Evolutionary conservation across 768 basidiomycete genomes (phyloP).

Genomic region (Mycena leptocephala): DNA sequence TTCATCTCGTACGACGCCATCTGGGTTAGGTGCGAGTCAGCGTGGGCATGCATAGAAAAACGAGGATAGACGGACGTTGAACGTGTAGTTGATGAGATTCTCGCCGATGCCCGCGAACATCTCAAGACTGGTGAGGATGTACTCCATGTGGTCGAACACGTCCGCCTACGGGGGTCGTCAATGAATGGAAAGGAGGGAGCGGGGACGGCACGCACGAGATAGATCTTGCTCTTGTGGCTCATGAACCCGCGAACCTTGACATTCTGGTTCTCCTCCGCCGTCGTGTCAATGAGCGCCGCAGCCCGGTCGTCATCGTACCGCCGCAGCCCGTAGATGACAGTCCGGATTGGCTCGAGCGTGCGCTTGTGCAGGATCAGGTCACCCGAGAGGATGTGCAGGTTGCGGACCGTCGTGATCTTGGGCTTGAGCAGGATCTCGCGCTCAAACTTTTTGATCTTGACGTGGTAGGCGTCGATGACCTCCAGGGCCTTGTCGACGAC

Average conservation of each 20-base stretch:
- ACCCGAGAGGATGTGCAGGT: slow-evolving; percentile 82
- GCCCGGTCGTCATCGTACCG: slow-evolving; percentile 81
- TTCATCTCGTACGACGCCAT: slow-evolving; percentile 86
- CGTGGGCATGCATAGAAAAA: not conserved
- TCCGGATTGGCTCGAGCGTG: slow-evolving; percentile 81
- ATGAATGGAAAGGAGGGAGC: not conserved
- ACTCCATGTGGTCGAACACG: slow-evolving; percentile 86
- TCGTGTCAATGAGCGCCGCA: slow-evolving; percentile 68
- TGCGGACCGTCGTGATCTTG: slow-evolving; percentile 72
- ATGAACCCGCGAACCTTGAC: slow-evolving; percentile 73
- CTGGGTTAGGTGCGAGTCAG: slow-evolving; percentile 57
- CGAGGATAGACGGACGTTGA: slow-evolving; percentile 69
- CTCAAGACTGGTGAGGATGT: slow-evolving; percentile 78
- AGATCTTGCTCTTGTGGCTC: slow-evolving; percentile 81
- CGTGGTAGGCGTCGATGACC: slow-evolving; percentile 80
- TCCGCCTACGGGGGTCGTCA: slow-evolving; percentile 66
- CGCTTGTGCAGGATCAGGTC: slow-evolving; percentile 85
- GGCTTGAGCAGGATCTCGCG: slow-evolving; percentile 73
- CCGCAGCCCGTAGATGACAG: slow-evolving; percentile 78
- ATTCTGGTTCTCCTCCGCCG: slow-evolving; percentile 50
- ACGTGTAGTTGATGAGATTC: slow-evolving; percentile 82
- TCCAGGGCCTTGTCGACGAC: slow-evolving; percentile 81
- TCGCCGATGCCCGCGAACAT: slow-evolving; percentile 83
- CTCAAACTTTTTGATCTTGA: slow-evolving; percentile 76
- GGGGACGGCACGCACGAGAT: slow-evolving; percentile 62